Conservation (phyloP, 257 asterid species). For the Solanum acaule region DNA sequence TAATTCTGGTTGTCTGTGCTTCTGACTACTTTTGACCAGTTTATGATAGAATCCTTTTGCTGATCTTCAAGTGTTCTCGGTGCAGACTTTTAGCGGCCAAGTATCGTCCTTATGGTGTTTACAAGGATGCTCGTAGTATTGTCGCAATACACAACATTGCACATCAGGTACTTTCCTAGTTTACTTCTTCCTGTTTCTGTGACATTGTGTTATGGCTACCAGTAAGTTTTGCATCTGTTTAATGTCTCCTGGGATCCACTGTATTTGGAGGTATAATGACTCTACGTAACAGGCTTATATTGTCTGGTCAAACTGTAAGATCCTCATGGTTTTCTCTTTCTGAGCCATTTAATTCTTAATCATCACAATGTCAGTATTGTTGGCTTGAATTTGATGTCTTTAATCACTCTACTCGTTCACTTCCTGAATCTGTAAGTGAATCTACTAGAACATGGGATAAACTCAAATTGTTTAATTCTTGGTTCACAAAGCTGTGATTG, state of each 20-base stretch:
- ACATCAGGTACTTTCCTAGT: slow-evolving; percentile 61
- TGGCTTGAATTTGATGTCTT: neutral
- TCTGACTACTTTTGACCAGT: neutral
- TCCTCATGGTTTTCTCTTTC: neutral
- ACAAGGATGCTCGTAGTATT: slow-evolving; percentile 88
- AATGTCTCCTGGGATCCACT: neutral
- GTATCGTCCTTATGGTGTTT: slow-evolving; percentile 90
- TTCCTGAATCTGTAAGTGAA: neutral
- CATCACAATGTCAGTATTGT: neutral
- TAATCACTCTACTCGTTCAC: neutral
- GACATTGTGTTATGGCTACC: neutral
- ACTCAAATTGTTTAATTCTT: neutral
- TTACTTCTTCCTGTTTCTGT: neutral
- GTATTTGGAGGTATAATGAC: neutral
- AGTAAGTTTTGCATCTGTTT: neutral
- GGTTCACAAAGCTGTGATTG: neutral
- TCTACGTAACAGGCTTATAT: neutral
- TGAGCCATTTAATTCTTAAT: neutral
- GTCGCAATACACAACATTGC: slow-evolving; percentile 87
- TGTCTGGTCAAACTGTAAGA: neutral
- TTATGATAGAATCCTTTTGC: neutral
- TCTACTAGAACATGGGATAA: neutral
- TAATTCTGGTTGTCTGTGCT: neutral
- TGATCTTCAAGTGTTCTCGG: neutral
- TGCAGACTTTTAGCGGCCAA: slow-evolving; percentile 85